Evolutionary conservation across 2,329 filamentous ascomycete species (phyloP).

Genomic region (Aureobasidium sp.): DNA sequence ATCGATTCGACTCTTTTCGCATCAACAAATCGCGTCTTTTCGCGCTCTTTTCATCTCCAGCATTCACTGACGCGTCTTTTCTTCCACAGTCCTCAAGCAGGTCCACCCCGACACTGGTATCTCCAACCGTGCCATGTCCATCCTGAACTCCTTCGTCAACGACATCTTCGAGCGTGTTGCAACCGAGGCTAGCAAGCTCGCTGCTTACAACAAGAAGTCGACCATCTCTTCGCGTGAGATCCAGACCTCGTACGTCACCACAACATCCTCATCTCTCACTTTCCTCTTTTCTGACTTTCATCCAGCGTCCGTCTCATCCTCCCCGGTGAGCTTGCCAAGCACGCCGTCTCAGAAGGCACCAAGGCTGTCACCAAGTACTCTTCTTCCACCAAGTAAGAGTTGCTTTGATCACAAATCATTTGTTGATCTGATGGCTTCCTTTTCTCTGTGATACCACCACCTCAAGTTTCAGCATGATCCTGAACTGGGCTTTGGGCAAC

Average conservation of each 20-base stretch:
- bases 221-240: slow-evolving; percentile 99
- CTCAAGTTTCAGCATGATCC: not conserved
- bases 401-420: slow-evolving; percentile 16
- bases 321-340: slow-evolving; percentile 97
- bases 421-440: slow-evolving; percentile 12
- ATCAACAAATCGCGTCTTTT: slow-evolving; percentile 9
- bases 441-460: slow-evolving; percentile 16
- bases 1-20: slow-evolving; percentile 7
- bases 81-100: slow-evolving; percentile 77
- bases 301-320: slow-evolving; percentile 78
- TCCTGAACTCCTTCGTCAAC: slow-evolving; percentile 99
- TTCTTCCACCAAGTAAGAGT: slow-evolving; percentile 89
- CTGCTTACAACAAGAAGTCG: slow-evolving; percentile 99
- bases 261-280: not conserved
- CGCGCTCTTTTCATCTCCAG: not conserved
- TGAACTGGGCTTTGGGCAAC: slow-evolving; percentile 13
- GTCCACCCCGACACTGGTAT: slow-evolving; percentile 99
- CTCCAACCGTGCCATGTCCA: slow-evolving; percentile 99
- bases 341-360: slow-evolving; percentile 98
- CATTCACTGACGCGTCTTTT: slow-evolving; percentile 28
- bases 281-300: not conserved
- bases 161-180: slow-evolving; percentile 65
- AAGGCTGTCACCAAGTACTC: slow-evolving; percentile 99
- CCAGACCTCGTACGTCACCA: slow-evolving; percentile 63
- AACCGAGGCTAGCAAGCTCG: slow-evolving; percentile 97